A percentile compares a stretch with the other conserved stretches of the same genome.
Evolutionary conservation across 2,329 filamentous ascomycete genomes (phyloP).

Genomic region (Paecilomyces sp.): DNA sequence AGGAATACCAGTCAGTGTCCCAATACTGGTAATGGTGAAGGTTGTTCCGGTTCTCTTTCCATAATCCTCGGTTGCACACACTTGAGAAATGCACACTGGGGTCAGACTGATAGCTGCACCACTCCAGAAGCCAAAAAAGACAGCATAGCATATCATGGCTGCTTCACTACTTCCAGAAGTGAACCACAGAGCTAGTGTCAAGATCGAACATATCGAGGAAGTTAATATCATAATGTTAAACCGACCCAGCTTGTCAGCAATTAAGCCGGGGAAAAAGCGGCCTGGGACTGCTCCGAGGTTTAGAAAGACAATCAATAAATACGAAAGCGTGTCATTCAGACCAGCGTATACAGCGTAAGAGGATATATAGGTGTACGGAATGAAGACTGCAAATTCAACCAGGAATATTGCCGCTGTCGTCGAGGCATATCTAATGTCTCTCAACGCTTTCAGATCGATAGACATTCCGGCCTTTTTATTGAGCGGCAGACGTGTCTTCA

Average conservation of each 20-base stretch:
- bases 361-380: constrained; percentile 28
- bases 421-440: constrained; percentile 11
- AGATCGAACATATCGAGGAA: constrained; percentile 10
- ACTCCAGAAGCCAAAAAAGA: constrained; percentile 29
- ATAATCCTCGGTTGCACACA: constrained; percentile 37
- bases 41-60: constrained; percentile 30
- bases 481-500: constrained; percentile 15
- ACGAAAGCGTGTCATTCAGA: constrained; percentile 16
- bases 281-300: constrained; percentile 21
- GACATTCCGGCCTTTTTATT: constrained; percentile 10
- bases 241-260: constrained; percentile 17
- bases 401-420: constrained; percentile 25
- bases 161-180: constrained; percentile 6
- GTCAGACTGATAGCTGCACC: constrained; percentile 31
- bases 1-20: constrained; percentile 15
- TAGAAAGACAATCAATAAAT: constrained; percentile 22
- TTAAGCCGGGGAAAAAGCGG: constrained; percentile 15
- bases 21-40: constrained; percentile 18
- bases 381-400: constrained; percentile 28
- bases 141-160: constrained; percentile 15
- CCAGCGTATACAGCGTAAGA: constrained; percentile 22
- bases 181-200: constrained; percentile 19
- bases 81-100: constrained; percentile 39
- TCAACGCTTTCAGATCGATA: constrained; percentile 13
- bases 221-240: constrained; percentile 19